These are phyloP conservation scores for Arthrobotrys musiformis DNA, from an alignment of 2,329 filamentous ascomycete genomes.

Conservation along the genomic window DNA sequence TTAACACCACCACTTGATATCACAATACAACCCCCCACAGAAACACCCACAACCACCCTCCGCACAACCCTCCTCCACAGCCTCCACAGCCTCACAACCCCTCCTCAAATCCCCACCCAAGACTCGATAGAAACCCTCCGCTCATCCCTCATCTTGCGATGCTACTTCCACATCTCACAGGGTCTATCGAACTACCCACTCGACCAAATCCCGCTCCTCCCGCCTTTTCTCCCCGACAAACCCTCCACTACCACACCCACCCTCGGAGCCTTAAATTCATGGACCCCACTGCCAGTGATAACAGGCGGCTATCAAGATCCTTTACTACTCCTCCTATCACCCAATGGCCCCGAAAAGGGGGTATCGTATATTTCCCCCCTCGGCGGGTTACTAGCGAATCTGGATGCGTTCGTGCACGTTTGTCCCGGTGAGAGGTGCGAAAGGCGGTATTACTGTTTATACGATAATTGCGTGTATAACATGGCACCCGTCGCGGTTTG, in stretches of 20 bases:
- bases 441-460: constrained; percentile 1
- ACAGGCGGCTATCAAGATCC: background rate
- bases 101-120: background rate
- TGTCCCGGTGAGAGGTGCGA: background rate
- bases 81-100: background rate
- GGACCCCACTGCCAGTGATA: background rate
- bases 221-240: constrained; percentile 8
- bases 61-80: background rate
- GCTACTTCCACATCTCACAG: constrained; percentile 3
- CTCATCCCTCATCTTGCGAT: background rate
- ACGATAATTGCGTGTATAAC: constrained; percentile 17
- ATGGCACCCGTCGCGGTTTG: constrained; percentile 1
- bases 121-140: background rate
- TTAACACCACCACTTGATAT: too few species aligned
- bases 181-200: background rate
- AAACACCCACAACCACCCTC: background rate
- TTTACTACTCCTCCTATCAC: background rate
- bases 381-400: too few species aligned
- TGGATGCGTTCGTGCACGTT: background rate
- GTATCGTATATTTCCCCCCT: background rate
- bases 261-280: background rate
- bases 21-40: too few species aligned
- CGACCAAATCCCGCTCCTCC: background rate
- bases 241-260: background rate
- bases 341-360: background rate